Base-by-base conservation (phyloP, 768 basidiomycete species). In the Pleurotus salmoneostramineus region DNA sequence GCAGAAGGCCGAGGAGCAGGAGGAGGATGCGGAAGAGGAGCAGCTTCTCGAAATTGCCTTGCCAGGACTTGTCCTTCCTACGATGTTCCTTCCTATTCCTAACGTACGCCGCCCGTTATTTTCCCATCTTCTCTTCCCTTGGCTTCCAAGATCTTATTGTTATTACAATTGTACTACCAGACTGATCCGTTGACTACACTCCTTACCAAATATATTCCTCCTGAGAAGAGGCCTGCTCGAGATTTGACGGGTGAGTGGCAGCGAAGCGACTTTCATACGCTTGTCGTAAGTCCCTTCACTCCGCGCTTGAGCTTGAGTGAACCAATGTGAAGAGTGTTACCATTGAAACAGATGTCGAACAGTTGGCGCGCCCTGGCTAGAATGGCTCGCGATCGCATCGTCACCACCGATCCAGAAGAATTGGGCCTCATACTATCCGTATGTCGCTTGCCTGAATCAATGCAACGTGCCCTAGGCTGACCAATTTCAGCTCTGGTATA, bases 401-500 rank as follows among this genome's bases (percentile, higher is more conserved):
- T 93, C 17, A 75, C 78, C 14, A 75, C 88, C 50, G 79, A 88
- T 62, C 89, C 91, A 0, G 84, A 84, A 61, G 87, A 92, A 57
- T 62, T 91, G 48, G 66, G 68, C 6, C 75, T 81, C 59, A 80
- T 93, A 57, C 75, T 93, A 33, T 83, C 82, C 47, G 91, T 91
- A 70, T 75, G 88, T 6, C 31, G 37, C 36, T 47, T 17, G 49
- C 10, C 3, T 15, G 33, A n/a, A 17, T 6, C 43, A 5, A 44
- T 32, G 10, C 14, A 1, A 42, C 15, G 5, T 27, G 35, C 14
- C 43, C 52, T 54, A 40, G 37, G 21, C 15, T 31, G n/a, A n/a
- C n/a, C n/a, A n/a, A n/a, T n/a, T n/a, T n/a, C n/a, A 93, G 89
- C 82, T 93, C 32, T 94, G 91, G 91, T 89, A 88, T 65, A 83